Base-by-base conservation (phyloP, 495 filamentous ascomycete species). In the Cercophora newfieldiana region DNA sequence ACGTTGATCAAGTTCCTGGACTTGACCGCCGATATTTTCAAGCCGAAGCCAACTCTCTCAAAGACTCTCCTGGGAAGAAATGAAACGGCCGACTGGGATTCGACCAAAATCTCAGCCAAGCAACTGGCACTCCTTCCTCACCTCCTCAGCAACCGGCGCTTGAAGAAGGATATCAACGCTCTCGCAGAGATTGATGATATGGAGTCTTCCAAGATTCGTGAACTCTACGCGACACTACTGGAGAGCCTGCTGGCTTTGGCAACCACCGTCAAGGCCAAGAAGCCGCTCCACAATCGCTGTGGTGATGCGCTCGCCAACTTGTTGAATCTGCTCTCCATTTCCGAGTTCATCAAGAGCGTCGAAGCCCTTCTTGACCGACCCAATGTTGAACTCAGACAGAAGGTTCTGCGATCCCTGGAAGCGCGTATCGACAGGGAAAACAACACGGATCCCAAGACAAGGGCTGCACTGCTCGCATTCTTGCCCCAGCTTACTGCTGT, bases 331-430 rank as follows among this genome's bases (percentile, higher is more conserved):
- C 81, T 97, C 51, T 92, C 93, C 3, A 91, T 90, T 7, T 82
- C 86, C 44, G 91, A 96, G 76, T 92, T 97, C 78, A 87, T 97
- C 69, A 89, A 90, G 70, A 90, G 91, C 21, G 88, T 94, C 50
- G 90, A 94, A 66, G 83, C 85, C 19, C 79, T 99, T 31, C 85
- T 97, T 22, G 84, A 89, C 61, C 85, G 88, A 19, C 86, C 88
- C 1, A 88, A 91, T 58, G 81, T 90, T 63, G 83, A 87, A 33
- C 79, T 97, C 47, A 89, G 90, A 7, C 87, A 89, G 63, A 92
- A 92, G 74, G 89, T 94, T 49, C 84, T 99, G 30, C 87, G 85
- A 51, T 86, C 94, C 6, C 82, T 98, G 18, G 90, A 92, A 70
- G 79, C 86, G 55, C 88, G 93, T 29, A 84, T 97, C 26, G 85